Base-by-base conservation (phyloP, 2,329 filamentous ascomycete genomes). In the Colletotrichum aenigma region DNA sequence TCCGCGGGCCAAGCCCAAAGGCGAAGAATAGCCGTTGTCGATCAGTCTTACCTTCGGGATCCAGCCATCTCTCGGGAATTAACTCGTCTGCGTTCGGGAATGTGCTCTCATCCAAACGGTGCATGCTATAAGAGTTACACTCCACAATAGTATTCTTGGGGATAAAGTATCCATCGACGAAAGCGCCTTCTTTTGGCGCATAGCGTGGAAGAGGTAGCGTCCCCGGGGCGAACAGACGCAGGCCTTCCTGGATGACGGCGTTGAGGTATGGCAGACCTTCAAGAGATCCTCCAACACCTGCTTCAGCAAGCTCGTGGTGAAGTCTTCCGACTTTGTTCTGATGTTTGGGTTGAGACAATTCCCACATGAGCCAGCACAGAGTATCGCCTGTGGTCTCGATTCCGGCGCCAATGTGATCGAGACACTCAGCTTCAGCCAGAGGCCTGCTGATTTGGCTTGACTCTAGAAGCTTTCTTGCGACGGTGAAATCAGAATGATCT, bases 341-440 rank as follows among this genome's bases (percentile, higher is more conserved):
- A 15, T 56, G 30, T 43, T 26, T 32, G 8, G 48, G 48, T 12
- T 68, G 65, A 7, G 48, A 68, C 18, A 68, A 30, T 30, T 68
- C 65, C 65, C 65, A 68, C 43, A 68, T 68, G 24, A 68, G 43
- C 65, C 65, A 68, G 36, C 65, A 68, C 18, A 68, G 65, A 18
- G 30, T 68, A n/a, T 43, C 66, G 3, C 66, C 81, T 3, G 79
- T 84, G 0, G 80, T 84, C 7, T 82, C 82, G 3, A 77, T 83
- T 7, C 79, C 80, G 38, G 79, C 81, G 21, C 81, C 82, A 4
- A 78, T 76, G 7, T 83, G 81, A 80, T 80, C 83, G 6, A 68
- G 66, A 7, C 66, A 68, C 30, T 68, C 66, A 7, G 66, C 52
- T 24, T 56, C 21, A 12, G 30, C n/a, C 9, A 68, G n/a, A 9